Evolutionary conservation across 345 rosid species (phyloP).

Genomic region (Rubroshorea leprosula): DNA sequence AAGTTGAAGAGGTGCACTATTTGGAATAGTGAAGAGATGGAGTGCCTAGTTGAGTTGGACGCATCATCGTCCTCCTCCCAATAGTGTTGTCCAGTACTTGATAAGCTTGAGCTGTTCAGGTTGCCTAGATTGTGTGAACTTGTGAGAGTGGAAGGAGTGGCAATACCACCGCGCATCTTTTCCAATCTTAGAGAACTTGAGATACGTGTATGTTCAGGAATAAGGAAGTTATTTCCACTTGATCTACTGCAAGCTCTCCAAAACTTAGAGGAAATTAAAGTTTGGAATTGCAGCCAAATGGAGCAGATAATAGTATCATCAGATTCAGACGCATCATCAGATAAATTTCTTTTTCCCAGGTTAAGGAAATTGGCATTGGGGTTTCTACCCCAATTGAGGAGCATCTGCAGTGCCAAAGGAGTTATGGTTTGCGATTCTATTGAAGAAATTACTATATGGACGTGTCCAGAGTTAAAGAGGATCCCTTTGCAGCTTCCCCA

Average conservation of each 20-base stretch:
- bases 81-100: too few species aligned
- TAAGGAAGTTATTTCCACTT: constrained; percentile 3
- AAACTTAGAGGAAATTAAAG: background rate
- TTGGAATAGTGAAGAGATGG: background rate
- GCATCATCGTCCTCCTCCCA: constrained; percentile 3
- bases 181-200: constrained; percentile 3
- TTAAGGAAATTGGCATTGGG: too few species aligned
- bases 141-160: too few species aligned
- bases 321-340: too few species aligned
- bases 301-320: constrained; percentile 6
- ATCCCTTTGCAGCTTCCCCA: too few species aligned
- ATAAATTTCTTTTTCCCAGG: too few species aligned
- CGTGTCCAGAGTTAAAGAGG: too few species aligned
- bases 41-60: background rate
- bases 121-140: background rate
- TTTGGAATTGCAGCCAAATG: background rate
- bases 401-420: too few species aligned
- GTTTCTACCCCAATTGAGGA: too few species aligned
- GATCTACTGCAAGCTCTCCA: background rate
- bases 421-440: too few species aligned
- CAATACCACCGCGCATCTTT: too few species aligned
- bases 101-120: background rate
- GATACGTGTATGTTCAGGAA: background rate
- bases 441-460: too few species aligned
- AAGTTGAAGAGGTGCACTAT: constrained; percentile 1